Evolutionary conservation across 1,284 basidiomycete genomes (phyloP), one percentile per base, ranked within the genome.

Genomic region (Fomitopsis schrenkii): DNA sequence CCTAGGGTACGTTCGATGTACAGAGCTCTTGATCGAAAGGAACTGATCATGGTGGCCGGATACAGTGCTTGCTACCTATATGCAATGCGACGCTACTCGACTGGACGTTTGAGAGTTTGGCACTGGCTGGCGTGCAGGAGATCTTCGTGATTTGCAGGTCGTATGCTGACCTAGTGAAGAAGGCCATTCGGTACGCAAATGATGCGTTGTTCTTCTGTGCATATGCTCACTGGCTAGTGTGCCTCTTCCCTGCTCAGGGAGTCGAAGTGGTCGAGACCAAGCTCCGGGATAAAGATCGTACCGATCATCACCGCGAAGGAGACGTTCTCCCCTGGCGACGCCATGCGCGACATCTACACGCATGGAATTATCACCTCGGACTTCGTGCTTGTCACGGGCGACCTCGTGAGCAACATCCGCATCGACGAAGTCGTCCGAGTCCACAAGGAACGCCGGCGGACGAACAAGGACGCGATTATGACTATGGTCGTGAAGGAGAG

Each of bases 71-170:
- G 10, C 81, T 99, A 22, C 97, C 97, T 0, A 85, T 99, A 64
- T 96, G 95, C 77, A 97, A 97, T 72, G 91, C 93, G 1, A 92
- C 96, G 4, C 79, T 99, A 40, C 82, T 99, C 36, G 90, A 95
- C 68, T 98, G 96, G 95, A 98, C 97, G 2, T 89, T 99, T 64
- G 97, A 99, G 75, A 91, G 91, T 71, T 84, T 99, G 53, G 89
- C 93, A 36, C 81, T 95, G 19, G 94, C 94, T 38, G 95, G 95
- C 58, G 95, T 98, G 52, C 91, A 96, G 71, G 93, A 98, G 76
- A 93, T 98, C 63, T 97, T 98, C 75, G 90, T 99, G 59, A 89
- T 98, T 64, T 97, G 88, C 76, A 85, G 88, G 70, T 97, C 88
- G 65, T 92, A 97, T 75, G 85, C 93, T 10, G 88, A 91, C 60